Percentiles rank a stretch among this genome's conserved stretches.
Conservation (phyloP, 257 asterid species). For the Plantago ovata region DNA sequence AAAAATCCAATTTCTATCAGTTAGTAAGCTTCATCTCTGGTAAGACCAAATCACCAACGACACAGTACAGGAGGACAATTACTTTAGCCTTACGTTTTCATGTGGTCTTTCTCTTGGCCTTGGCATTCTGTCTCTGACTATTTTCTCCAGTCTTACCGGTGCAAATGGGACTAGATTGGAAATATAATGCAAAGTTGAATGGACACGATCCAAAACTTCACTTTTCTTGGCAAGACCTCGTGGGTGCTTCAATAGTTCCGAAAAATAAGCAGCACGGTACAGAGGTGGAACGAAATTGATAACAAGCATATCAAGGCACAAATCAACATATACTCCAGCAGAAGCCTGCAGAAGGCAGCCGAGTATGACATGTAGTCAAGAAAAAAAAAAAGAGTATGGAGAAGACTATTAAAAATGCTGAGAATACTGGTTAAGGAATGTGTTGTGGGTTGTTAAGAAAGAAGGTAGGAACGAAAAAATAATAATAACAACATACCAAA, state of each 20-base stretch:
- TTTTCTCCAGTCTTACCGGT: conserved; percentile 65
- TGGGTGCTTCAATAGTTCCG: conserved; percentile 50
- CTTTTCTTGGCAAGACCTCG: conserved; percentile 57
- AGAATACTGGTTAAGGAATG: too few relatives aligned
- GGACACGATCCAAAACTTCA: conserved; percentile 75
- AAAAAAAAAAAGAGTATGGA: too few relatives aligned
- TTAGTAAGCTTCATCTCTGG: background rate
- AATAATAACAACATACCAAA: conserved; percentile 44
- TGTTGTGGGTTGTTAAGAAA: too few relatives aligned
- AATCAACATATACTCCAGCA: conserved; percentile 64
- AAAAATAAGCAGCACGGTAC: conserved; percentile 24
- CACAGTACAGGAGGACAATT: background rate
- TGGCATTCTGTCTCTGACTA: conserved; percentile 66
- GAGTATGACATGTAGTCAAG: background rate
- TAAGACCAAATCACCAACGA: conserved; percentile 8
- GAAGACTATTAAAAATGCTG: too few relatives aligned
- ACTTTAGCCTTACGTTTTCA: conserved; percentile 53
- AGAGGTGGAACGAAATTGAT: conserved; percentile 70
- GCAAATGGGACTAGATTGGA: conserved; percentile 72
- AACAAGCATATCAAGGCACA: conserved; percentile 84
- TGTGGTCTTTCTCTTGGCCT: conserved; percentile 20
- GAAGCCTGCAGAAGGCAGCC: conserved; percentile 51
- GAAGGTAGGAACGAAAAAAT: too few relatives aligned
- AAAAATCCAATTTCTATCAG: background rate
- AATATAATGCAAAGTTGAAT: conserved; percentile 60